Base-by-base conservation (phyloP, 164 flowering plant genomes). In the Piper longum region DNA sequence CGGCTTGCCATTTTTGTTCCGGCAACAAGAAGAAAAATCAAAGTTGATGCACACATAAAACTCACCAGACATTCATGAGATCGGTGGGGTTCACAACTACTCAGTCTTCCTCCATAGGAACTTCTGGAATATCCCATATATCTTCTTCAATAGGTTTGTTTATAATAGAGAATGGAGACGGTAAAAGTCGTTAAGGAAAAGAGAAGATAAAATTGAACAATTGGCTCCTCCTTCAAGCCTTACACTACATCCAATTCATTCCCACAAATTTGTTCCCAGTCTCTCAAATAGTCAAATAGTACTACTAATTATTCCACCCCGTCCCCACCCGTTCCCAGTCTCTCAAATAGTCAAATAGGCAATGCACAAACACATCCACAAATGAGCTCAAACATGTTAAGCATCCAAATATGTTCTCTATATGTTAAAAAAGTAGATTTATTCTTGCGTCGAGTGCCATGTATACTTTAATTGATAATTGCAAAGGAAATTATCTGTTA, bases 91-190 rank as follows among this genome's bases (percentile, higher is more conserved):
- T 48, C 52, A 48, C 11, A 2, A 9, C 52, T 2, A 18, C 54
- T 76, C 62, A 87, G 60, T 88, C 96, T 67, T 92, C 95, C 70
- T 89, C 96, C 96, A 92, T 92, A 3, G 93, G 91, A 18, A 92
- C 93, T 0, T 87, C 91, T 16, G 96, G 98, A 73, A 83, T 72
- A 67, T 87, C 86, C 66, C 82, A 83, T 70, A 89, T 79, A 72
- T 92, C 96, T 74, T 92, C 96, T 70, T 83, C 87, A 45, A 87
- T 81, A 7, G 80, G 61, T 71, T 82, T 89, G 62, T 74, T 87
- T 59, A 85, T 78, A 54, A 85, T 81, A 65, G 85, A 78, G 61
- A 82, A 14, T n/a, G 88, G 82, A 63, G 82, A 62, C n/a, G 81
- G 89, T 83, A 74, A 62, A 62, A 3, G 0, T 42, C 41, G 82